Evolutionary conservation across 148 eudicot species (phyloP).

Genomic region (Spergularia bocconei): DNA sequence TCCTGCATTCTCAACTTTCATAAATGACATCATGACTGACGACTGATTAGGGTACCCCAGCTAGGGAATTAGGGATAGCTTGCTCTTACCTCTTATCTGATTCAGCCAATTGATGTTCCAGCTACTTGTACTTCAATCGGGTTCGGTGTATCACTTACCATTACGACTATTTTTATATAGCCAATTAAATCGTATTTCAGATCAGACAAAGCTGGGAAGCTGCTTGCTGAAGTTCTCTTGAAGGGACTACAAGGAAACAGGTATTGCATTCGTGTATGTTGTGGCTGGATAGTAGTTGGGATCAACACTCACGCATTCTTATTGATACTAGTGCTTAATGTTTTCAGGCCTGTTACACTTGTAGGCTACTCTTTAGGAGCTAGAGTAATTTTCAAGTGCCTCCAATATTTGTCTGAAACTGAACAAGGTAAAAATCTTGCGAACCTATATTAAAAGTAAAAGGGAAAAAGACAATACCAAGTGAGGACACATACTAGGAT

Average conservation of each 20-base stretch:
- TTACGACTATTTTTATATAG: background rate
- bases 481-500: background rate
- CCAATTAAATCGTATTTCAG: slow-evolving; percentile 30
- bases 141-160: background rate
- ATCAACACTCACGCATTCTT: background rate
- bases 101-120: background rate
- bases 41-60: background rate
- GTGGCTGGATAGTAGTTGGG: slow-evolving; percentile 6
- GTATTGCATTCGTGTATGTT: slow-evolving; percentile 33
- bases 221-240: slow-evolving; percentile 84
- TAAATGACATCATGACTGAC: background rate
- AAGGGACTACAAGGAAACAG: slow-evolving; percentile 94
- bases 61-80: background rate
- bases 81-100: background rate
- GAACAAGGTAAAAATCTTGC: slow-evolving; percentile 46
- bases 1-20: slow-evolving; percentile 6
- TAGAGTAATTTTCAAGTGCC: slow-evolving; percentile 89
- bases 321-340: slow-evolving; percentile 16
- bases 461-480: background rate
- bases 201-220: slow-evolving; percentile 95
- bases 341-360: slow-evolving; percentile 94
- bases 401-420: slow-evolving; percentile 59
- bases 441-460: background rate
- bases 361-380: slow-evolving; percentile 98
- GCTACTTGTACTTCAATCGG: background rate